These are phyloP conservation scores for Colletotrichum scovillei DNA, from an alignment of 2,329 filamentous ascomycete genomes.

Conservation along the genomic window DNA sequence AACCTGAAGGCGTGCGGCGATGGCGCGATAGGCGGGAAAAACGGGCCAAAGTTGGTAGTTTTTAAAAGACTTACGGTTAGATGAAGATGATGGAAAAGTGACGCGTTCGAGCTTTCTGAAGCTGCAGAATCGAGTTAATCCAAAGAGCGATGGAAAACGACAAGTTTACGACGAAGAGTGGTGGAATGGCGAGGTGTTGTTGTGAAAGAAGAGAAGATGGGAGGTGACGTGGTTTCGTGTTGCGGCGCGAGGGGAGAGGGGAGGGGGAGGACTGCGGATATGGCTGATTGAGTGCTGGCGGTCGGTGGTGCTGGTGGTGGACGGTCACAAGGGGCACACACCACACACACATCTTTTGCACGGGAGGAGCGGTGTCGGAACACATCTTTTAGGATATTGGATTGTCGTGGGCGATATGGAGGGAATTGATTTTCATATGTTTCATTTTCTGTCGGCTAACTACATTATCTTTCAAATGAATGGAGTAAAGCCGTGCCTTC, in stretches of 20 bases:
- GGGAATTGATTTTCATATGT: background rate
- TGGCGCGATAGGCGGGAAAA: conserved; percentile 3
- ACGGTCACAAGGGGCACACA: conserved; percentile 9
- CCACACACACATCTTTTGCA: background rate
- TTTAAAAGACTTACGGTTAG: background rate
- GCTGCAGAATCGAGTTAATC: conserved; percentile 10
- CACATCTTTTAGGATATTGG: background rate
- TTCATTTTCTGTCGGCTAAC: background rate
- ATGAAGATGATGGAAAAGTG: background rate
- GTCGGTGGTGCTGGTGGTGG: background rate
- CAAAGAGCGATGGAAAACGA: background rate
- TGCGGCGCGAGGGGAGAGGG: background rate
- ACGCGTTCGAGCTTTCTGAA: conserved; percentile 5
- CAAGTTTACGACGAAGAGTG: conserved; percentile 4
- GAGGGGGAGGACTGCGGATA: conserved; percentile 2
- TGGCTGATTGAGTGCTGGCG: background rate
- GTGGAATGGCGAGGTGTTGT: background rate
- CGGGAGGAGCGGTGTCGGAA: conserved; percentile 1
- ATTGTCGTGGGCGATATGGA: background rate
- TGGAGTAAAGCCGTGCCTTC: background rate
- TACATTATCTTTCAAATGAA: background rate
- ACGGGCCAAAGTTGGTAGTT: background rate
- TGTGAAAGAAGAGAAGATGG: conserved; percentile 6
- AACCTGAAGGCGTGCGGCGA: background rate
- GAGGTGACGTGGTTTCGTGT: conserved; percentile 15